A percentile compares a stretch with the other conserved stretches of the same genome.
phyloP scores from a whole-genome alignment of 1,284 basidiomycete genomes.

The Cutaneotrichosporon mucoides region DNA sequence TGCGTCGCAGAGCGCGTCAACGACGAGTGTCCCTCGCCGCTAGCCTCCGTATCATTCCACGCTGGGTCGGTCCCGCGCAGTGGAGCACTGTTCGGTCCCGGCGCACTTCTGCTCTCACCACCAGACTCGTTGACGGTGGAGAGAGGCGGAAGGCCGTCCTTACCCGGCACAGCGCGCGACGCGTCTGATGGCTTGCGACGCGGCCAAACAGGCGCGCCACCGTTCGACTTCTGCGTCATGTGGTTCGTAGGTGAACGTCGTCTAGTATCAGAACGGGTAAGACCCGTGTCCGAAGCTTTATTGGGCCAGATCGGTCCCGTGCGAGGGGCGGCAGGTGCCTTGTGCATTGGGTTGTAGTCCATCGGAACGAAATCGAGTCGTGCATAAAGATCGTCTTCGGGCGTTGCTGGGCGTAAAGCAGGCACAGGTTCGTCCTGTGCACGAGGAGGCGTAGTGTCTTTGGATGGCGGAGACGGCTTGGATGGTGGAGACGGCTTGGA shows the following conservation, averaged over 20 bases:
- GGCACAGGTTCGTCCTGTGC: not conserved
- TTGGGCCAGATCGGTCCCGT: conserved; percentile 1
- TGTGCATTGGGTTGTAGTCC: conserved; percentile 7
- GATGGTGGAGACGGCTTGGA: too few relatives aligned
- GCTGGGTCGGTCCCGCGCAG: not conserved
- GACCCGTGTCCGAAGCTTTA: not conserved
- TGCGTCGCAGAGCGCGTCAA: not conserved
- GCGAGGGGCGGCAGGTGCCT: not conserved
- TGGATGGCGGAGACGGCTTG: not conserved
- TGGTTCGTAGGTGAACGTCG: not conserved
- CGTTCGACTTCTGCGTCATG: not conserved
- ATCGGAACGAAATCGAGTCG: conserved; percentile 5
- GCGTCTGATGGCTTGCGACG: conserved; percentile 1
- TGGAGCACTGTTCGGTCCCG: not conserved
- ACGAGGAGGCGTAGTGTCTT: not conserved
- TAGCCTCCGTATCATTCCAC: not conserved
- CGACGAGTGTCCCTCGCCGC: not conserved
- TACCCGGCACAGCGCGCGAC: too few relatives aligned
- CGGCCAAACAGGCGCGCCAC: not conserved
- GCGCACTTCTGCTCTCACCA: not conserved
- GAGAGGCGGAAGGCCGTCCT: not conserved
- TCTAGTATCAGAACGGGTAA: not conserved
- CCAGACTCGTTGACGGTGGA: not conserved
- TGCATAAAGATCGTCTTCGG: conserved; percentile 7
- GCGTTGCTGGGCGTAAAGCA: not conserved